Conservation (phyloP, 2,329 filamentous ascomycete genomes). For the Pyrenochaeta sp. region DNA sequence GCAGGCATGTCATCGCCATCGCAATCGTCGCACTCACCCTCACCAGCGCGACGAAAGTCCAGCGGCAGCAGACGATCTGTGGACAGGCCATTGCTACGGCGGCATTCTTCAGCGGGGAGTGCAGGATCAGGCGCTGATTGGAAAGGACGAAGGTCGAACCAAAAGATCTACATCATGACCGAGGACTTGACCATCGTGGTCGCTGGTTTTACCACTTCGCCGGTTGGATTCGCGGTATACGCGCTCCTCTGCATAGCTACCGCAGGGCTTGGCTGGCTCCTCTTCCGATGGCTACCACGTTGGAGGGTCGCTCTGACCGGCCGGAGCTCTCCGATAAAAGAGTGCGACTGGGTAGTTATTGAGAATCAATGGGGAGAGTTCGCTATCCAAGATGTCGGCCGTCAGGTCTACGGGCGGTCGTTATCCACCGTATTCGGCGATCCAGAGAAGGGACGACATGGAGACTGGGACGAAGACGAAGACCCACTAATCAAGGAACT, state of each 20-base stretch:
- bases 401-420: conserved; percentile 66
- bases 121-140: conserved; percentile 67
- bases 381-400: conserved; percentile 73
- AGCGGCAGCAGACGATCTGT: conserved; percentile 68
- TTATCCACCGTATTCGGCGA: conserved; percentile 75
- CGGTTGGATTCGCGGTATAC: conserved; percentile 74
- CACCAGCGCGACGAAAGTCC: conserved; percentile 63
- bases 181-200: conserved; percentile 95
- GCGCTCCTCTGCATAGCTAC: conserved; percentile 74
- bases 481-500: conserved; percentile 81
- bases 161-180: conserved; percentile 92
- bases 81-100: conserved; percentile 71
- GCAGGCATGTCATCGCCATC: conserved; percentile 33
- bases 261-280: conserved; percentile 79
- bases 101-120: conserved; percentile 75
- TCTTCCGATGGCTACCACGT: conserved; percentile 88
- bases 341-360: conserved; percentile 90
- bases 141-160: conserved; percentile 72
- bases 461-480: conserved; percentile 74
- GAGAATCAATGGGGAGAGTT: conserved; percentile 99
- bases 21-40: conserved; percentile 32
- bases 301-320: conserved; percentile 85
- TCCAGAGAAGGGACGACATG: conserved; percentile 69
- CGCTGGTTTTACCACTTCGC: conserved; percentile 86
- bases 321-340: conserved; percentile 70